Percentiles rank a stretch among this genome's conserved stretches.
Conservation (phyloP, 1,284 basidiomycete species). For the Boletellus deceptivus region DNA sequence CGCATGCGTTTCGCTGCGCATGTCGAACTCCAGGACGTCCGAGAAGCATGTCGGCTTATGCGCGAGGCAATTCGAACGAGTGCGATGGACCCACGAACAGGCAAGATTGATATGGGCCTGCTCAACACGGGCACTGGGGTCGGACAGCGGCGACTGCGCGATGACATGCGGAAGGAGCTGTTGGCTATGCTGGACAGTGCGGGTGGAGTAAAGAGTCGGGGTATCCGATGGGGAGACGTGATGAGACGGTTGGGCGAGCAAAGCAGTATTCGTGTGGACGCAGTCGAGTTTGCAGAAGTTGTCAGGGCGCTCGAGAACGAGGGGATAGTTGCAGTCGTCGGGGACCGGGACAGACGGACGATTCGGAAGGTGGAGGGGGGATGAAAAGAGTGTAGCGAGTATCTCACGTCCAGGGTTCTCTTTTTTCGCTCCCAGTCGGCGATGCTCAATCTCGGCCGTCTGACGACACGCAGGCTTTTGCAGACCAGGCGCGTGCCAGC, state of each 20-base stretch:
- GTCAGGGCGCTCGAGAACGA: conserved; percentile 79
- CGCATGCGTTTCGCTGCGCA: conserved; percentile 88
- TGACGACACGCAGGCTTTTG: not conserved
- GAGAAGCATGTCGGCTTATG: conserved; percentile 91
- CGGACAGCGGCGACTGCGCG: conserved; percentile 78
- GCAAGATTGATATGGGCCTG: conserved; percentile 94
- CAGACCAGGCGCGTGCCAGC: not conserved
- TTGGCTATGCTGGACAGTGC: conserved; percentile 63
- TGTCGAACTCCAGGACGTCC: conserved; percentile 86
- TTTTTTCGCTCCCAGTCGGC: not conserved
- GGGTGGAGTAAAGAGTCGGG: conserved; percentile 52
- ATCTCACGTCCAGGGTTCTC: not conserved
- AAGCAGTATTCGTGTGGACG: conserved; percentile 75
- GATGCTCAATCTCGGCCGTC: not conserved
- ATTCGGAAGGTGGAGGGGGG: conserved; percentile 59
- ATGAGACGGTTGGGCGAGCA: conserved; percentile 74
- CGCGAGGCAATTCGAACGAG: conserved; percentile 92
- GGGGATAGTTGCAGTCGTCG: conserved; percentile 79
- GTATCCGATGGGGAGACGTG: conserved; percentile 79
- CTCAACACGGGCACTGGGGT: conserved; percentile 91
- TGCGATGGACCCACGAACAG: conserved; percentile 93
- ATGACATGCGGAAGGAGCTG: conserved; percentile 82
- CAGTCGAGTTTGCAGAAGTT: conserved; percentile 79
- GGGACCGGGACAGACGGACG: conserved; percentile 81
- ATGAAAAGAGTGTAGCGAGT: conserved; percentile 11